A percentile compares a stretch with the other conserved stretches of the same genome.
Conservation (phyloP, 805 yeast species). For the Hanseniaspora guilliermondii region DNA sequence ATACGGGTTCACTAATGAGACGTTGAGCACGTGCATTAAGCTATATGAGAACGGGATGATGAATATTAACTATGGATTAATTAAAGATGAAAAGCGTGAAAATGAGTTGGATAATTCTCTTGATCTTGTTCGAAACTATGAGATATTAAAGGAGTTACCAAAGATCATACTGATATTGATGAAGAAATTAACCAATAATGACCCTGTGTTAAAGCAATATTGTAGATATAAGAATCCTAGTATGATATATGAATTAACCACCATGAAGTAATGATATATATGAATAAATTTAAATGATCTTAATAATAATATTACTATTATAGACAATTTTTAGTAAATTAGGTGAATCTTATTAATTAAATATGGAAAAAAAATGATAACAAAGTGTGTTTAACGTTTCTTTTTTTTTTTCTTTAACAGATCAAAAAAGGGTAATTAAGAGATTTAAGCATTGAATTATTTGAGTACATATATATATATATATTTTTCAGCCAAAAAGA, state of each 20-base stretch:
- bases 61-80: not conserved
- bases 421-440: no score
- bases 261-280: not conserved
- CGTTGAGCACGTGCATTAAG: not conserved
- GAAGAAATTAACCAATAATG: conserved; percentile 69
- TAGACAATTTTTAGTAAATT: no score
- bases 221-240: conserved; percentile 45
- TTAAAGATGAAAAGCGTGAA: not conserved
- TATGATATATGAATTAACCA: conserved; percentile 21
- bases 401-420: no score
- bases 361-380: no score
- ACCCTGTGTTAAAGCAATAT: conserved; percentile 76
- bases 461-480: no score
- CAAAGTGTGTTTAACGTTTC: no score
- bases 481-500: no score
- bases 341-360: no score
- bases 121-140: conserved; percentile 72
- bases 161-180: conserved; percentile 65
- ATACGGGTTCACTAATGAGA: not conserved
- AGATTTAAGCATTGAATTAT: no score
- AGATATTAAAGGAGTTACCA: conserved; percentile 82
- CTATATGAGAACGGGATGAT: not conserved
- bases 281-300: not conserved
- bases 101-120: no score
- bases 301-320: not conserved